phyloP scores from a whole-genome alignment of 306 rosid species.

The Begonia fuchsioides region DNA sequence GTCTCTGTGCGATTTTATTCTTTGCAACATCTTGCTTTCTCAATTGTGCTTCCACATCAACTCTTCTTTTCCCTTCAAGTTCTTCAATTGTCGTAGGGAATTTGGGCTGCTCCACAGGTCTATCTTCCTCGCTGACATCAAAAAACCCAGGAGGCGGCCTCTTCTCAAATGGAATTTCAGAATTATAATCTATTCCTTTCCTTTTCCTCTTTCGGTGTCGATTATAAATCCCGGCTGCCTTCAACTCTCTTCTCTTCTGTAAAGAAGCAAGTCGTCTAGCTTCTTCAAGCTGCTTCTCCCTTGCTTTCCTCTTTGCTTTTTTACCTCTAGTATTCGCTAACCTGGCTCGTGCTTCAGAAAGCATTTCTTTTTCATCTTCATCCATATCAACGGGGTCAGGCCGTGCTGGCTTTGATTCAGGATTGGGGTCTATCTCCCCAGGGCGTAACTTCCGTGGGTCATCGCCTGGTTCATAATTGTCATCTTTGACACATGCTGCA shows the following conservation, averaged over 20 bases:
- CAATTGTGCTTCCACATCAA: slow-evolving; percentile 60
- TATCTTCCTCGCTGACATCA: slow-evolving; percentile 67
- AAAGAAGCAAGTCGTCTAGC: slow-evolving; percentile 93
- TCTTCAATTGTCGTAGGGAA: slow-evolving; percentile 94
- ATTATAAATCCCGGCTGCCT: slow-evolving; percentile 85
- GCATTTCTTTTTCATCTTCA: slow-evolving; percentile 98
- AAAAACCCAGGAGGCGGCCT: slow-evolving; percentile 89
- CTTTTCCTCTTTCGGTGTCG: slow-evolving; percentile 86
- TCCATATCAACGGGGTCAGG: slow-evolving; percentile 98
- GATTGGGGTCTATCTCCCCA: slow-evolving; percentile 92
- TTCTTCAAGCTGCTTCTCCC: slow-evolving; percentile 95
- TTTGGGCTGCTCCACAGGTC: slow-evolving; percentile 54
- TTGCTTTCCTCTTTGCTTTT: slow-evolving; percentile 88
- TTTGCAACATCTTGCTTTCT: slow-evolving; percentile 82
- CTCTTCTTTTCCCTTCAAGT: slow-evolving; percentile 84
- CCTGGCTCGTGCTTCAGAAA: slow-evolving; percentile 93
- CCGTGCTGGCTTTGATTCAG: slow-evolving; percentile 88
- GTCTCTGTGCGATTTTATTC: slow-evolving; percentile 81
- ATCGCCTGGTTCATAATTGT: slow-evolving; percentile 80
- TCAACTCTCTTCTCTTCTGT: slow-evolving; percentile 84
- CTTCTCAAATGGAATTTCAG: slow-evolving; percentile 88
- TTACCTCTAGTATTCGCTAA: slow-evolving; percentile 87
- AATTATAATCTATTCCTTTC: slow-evolving; percentile 83
- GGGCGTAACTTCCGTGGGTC: slow-evolving; percentile 88
- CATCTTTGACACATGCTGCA: slow-evolving; percentile 92